These are phyloP conservation scores for Fusarium pininemorale DNA, from an alignment of 2,329 filamentous ascomycete genomes.

Conservation along the genomic window DNA sequence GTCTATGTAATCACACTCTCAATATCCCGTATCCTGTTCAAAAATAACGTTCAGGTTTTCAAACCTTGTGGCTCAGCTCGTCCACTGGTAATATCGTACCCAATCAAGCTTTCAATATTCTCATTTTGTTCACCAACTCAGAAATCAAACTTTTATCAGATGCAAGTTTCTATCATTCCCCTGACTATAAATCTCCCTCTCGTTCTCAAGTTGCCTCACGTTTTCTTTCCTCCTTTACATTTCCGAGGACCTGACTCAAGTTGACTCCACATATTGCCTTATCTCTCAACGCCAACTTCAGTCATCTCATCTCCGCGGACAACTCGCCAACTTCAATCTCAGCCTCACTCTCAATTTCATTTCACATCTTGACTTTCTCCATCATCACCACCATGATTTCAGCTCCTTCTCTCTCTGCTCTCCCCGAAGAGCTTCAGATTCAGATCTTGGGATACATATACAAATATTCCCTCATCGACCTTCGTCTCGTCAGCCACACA, in stretches of 20 bases:
- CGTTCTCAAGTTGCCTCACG: no score
- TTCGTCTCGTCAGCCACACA: not conserved
- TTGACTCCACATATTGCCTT: not conserved
- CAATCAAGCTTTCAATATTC: not conserved
- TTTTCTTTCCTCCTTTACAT: not conserved
- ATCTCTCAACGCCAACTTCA: not conserved
- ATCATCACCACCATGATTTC: not conserved
- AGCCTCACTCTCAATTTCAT: not conserved
- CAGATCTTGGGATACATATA: not conserved
- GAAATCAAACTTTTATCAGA: no score
- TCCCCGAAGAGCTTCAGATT: not conserved
- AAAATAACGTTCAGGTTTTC: accelerated
- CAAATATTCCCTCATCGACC: not conserved
- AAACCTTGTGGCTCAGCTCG: not conserved
- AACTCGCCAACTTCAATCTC: not conserved
- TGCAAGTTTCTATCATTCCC: not conserved
- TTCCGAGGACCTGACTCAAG: not conserved
- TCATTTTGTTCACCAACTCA: no score
- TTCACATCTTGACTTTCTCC: not conserved
- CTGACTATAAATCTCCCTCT: not conserved
- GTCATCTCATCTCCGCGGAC: not conserved
- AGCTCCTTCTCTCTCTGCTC: not conserved
- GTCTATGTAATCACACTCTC: no score
- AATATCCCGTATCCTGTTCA: accelerated
- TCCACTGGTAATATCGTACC: no score